Base-by-base conservation (phyloP, 768 basidiomycete genomes). In the Pleurotus pulmonarius region DNA sequence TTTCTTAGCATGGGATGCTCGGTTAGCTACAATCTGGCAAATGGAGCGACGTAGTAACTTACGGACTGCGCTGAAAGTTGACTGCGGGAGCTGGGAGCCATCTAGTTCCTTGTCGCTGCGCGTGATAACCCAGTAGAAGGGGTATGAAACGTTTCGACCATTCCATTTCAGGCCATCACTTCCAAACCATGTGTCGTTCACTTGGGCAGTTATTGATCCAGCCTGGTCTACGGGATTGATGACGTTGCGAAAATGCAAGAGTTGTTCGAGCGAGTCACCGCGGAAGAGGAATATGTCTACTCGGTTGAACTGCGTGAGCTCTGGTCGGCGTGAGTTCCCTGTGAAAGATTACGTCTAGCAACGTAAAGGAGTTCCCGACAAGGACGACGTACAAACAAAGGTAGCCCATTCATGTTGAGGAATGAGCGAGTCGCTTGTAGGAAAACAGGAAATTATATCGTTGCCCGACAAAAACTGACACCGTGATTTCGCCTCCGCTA, bases 21-120 rank as follows among this genome's bases (percentile, higher is more conserved):
- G 7, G 29, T 34, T 34, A 34, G 9, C 7, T 34, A 3, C 29
- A 34, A 34, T 34, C 29, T 9, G 8, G 29, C 29, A 9, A 34
- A 34, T 11, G 29, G 29, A 34, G 29, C 29, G 29, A 34, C 9
- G 7, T 34, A 34, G 8, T 34, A 43, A 90, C 89, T 72, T 69
- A 92, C 89, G 94, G 55, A 94, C 75, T 56, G 88, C 93, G 18
- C 72, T 75, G 70, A 95, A 96, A 0, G 83, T 90, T 11, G 88
- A 69, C 63, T 92, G 89, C 6, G 85, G 80, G 2, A 77, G 69
- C 61, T 82, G 77, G 16, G 81, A 80, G 45, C 83, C 84, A 61
- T 83, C 80, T 40, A 90, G 75, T 1, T 75, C 69, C 46, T 70
- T 62, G 60, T 83, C 79, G 47, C 73, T 77, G 47, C 82, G 78